A percentile compares a stretch with the other conserved stretches of the same genome.
phyloP scores from a whole-genome alignment of 1,284 basidiomycete species.

The Heliocybe sulcata region DNA sequence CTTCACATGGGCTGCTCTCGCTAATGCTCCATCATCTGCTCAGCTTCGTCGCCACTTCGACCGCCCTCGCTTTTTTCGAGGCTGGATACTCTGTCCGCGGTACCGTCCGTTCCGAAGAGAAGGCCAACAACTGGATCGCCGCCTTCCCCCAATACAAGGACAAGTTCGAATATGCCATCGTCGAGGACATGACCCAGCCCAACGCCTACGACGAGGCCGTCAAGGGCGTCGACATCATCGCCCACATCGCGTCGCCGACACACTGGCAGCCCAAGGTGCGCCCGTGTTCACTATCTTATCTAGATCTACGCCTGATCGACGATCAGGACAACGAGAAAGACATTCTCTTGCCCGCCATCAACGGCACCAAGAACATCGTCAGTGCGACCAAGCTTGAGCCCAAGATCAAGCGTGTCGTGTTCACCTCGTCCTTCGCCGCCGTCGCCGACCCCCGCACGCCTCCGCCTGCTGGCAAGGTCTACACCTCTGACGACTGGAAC shows the following conservation, averaged over 20 bases:
- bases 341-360: constrained; percentile 32
- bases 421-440: constrained; percentile 13
- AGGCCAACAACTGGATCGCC: constrained; percentile 29
- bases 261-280: constrained; percentile 10
- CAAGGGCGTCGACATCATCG: constrained; percentile 20
- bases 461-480: not conserved
- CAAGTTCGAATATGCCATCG: constrained; percentile 36
- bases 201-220: constrained; percentile 26
- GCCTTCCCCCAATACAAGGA: constrained; percentile 30
- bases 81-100: constrained; percentile 30
- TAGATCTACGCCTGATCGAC: not conserved
- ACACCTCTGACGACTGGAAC: constrained; percentile 9
- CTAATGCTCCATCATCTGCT: not conserved
- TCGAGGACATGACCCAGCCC: constrained; percentile 30
- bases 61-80: constrained; percentile 26
- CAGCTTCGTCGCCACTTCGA: constrained; percentile 15
- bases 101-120: constrained; percentile 31
- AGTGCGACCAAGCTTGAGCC: constrained; percentile 10
- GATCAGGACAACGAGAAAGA: constrained; percentile 16
- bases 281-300: not conserved
- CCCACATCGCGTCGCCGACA: constrained; percentile 21
- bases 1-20: not conserved
- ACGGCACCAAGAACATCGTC: constrained; percentile 33
- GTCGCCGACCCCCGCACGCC: not conserved
- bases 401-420: constrained; percentile 11